Conservation (phyloP, 1,284 basidiomycete genomes). For the Omphalotus olearius region DNA sequence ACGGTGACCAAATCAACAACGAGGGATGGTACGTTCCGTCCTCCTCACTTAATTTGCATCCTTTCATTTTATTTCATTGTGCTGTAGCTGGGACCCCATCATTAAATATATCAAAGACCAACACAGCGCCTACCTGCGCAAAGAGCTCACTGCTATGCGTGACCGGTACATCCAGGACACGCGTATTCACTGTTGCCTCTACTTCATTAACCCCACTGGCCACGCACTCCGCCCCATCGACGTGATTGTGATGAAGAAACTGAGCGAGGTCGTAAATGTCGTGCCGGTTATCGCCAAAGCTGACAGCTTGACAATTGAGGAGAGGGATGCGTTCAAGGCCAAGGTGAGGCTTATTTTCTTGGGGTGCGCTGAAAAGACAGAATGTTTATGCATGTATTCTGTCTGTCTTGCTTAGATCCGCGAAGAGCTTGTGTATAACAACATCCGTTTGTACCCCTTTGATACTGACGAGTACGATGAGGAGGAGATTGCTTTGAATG, state of each 20-base stretch:
- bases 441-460: conserved; percentile 95
- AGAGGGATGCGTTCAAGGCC: conserved; percentile 90
- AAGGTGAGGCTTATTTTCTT: conserved; percentile 47
- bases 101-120: conserved; percentile 99
- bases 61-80: conserved; percentile 1
- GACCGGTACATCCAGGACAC: conserved; percentile 99
- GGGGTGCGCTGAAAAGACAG: too few relatives aligned
- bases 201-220: conserved; percentile 98
- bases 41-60: background rate
- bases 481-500: conserved; percentile 89
- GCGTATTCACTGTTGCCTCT: conserved; percentile 96
- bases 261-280: conserved; percentile 97
- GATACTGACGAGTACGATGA: conserved; percentile 96
- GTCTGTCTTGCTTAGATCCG: conserved; percentile 76
- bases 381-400: background rate
- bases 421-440: conserved; percentile 89
- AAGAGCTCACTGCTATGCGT: conserved; percentile 98
- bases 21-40: conserved; percentile 79
- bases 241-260: conserved; percentile 98
- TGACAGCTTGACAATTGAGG: conserved; percentile 93
- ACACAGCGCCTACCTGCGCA: conserved; percentile 97
- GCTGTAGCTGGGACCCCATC: conserved; percentile 91
- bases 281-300: conserved; percentile 98
- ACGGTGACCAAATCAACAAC: conserved; percentile 98
- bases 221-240: conserved; percentile 93